phyloP scores from a whole-genome alignment of 2,329 filamentous ascomycete species.

The Pseudocercospora vitis region DNA sequence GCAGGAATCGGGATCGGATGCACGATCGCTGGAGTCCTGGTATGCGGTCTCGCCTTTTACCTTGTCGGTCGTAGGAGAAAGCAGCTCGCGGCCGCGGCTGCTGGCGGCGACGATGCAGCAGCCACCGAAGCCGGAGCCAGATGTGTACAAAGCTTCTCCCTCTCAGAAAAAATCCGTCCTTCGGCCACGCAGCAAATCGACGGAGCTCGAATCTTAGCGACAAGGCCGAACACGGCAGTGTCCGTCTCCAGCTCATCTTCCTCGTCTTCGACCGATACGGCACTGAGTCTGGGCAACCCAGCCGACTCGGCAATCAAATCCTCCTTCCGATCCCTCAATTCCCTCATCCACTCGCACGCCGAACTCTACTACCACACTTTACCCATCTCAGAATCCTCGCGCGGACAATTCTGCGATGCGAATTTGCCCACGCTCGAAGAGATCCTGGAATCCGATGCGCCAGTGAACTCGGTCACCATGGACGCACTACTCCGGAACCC shows the following conservation, averaged over 20 bases:
- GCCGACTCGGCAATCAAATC: conserved; percentile 13
- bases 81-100: background rate
- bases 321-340: conserved; percentile 10
- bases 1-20: conserved; percentile 15
- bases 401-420: conserved; percentile 3
- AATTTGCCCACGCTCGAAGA: conserved; percentile 12
- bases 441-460: conserved; percentile 10
- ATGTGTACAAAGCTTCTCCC: background rate
- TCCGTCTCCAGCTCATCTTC: conserved; percentile 8
- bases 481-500: conserved; percentile 16
- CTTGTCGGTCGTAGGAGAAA: conserved; percentile 10
- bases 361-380: conserved; percentile 13
- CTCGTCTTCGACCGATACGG: no score
- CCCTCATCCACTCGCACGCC: conserved; percentile 13
- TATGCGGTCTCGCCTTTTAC: conserved; percentile 7
- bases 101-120: background rate
- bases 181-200: no score
- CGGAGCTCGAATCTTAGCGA: background rate
- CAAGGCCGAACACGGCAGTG: background rate
- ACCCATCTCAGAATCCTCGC: background rate
- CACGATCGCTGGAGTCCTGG: conserved; percentile 9
- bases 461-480: conserved; percentile 12
- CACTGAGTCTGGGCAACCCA: background rate
- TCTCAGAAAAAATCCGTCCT: background rate
- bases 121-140: conserved; percentile 6